phyloP scores from a whole-genome alignment of 1,284 basidiomycete genomes.

The Trametes sp. region DNA sequence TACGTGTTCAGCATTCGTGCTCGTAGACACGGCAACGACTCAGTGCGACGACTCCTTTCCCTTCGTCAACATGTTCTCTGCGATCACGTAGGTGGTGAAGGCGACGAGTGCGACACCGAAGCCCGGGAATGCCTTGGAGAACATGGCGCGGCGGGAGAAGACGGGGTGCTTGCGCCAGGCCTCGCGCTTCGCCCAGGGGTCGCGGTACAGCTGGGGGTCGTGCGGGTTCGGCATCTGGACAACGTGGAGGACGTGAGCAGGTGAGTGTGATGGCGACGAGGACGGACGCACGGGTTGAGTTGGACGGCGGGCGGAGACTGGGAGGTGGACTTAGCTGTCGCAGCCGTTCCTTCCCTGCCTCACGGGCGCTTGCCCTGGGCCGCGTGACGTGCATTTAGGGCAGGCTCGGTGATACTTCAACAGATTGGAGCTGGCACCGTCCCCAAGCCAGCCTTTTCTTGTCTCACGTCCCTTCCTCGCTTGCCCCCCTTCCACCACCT shows the following conservation, averaged over 20 bases:
- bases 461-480: constrained; percentile 40
- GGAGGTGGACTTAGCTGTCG: constrained; percentile 1
- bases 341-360: constrained; percentile 16
- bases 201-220: constrained; percentile 76
- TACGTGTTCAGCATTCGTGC: constrained; percentile 1
- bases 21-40: constrained; percentile 3
- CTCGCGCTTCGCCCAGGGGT: constrained; percentile 94
- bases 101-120: constrained; percentile 91
- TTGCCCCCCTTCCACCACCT: constrained; percentile 30
- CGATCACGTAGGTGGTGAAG: constrained; percentile 89
- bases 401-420: constrained; percentile 58
- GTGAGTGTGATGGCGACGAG: constrained; percentile 5
- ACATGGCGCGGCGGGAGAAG: constrained; percentile 86
- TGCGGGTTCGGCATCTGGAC: constrained; percentile 55
- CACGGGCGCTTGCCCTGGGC: constrained; percentile 19
- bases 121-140: constrained; percentile 89
- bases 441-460: constrained; percentile 35
- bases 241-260: constrained; percentile 14
- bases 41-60: constrained; percentile 29
- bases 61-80: constrained; percentile 68
- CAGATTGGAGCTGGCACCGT: constrained; percentile 34
- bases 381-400: constrained; percentile 57
- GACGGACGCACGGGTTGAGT: constrained; percentile 21
- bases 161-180: constrained; percentile 92
- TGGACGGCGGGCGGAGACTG: constrained; percentile 2